Conservation (phyloP, 2,329 filamentous ascomycete genomes). For the Grosmannia serpens region DNA sequence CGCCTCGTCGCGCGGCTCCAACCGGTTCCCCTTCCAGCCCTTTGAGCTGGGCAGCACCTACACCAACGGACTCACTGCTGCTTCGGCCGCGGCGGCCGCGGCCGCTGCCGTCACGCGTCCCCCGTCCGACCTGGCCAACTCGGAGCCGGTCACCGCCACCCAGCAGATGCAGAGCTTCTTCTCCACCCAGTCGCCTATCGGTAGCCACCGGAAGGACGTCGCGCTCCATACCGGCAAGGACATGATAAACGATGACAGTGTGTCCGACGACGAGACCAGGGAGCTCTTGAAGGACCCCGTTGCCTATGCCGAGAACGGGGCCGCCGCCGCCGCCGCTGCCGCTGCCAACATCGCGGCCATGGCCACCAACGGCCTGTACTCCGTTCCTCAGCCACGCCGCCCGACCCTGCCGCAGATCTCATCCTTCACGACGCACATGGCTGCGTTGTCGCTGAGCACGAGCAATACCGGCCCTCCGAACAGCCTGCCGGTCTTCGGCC, state of each 20-base stretch:
- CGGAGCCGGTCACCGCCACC: slow-evolving; percentile 32
- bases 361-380: slow-evolving; percentile 13
- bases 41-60: slow-evolving; percentile 46
- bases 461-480: slow-evolving; percentile 25
- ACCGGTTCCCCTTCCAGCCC: slow-evolving; percentile 51
- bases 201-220: slow-evolving; percentile 54
- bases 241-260: slow-evolving; percentile 58
- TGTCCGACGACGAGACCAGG: slow-evolving; percentile 59
- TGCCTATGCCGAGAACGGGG: slow-evolving; percentile 61
- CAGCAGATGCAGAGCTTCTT: slow-evolving; percentile 50
- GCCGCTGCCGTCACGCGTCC: slow-evolving; percentile 16
- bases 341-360: background rate
- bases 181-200: slow-evolving; percentile 62
- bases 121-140: slow-evolving; percentile 40
- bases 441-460: slow-evolving; percentile 60
- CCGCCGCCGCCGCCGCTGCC: slow-evolving; percentile 15
- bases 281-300: slow-evolving; percentile 62
- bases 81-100: slow-evolving; percentile 17
- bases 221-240: slow-evolving; percentile 54
- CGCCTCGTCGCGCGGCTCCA: slow-evolving; percentile 32
- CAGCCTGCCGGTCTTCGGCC: slow-evolving; percentile 35
- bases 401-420: slow-evolving; percentile 58
- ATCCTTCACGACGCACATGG: slow-evolving; percentile 48
- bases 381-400: slow-evolving; percentile 32
- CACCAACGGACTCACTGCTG: slow-evolving; percentile 24